A percentile compares a stretch with the other conserved stretches of the same genome.
Evolutionary conservation across 306 rosid species (phyloP).

Genomic region (Chamaecrista fasciculata): DNA sequence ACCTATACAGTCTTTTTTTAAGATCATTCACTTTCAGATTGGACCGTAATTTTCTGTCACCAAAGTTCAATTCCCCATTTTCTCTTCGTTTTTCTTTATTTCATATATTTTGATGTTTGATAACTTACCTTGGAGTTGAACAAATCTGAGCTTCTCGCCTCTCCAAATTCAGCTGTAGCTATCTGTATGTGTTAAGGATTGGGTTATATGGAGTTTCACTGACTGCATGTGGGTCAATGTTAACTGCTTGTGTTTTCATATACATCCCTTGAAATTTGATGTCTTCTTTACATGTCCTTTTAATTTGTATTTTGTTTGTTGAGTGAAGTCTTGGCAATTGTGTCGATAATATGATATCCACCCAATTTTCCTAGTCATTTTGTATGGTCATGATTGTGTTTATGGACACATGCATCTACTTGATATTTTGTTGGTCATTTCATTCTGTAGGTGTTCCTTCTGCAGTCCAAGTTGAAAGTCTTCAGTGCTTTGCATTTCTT

Average conservation of each 20-base stretch:
- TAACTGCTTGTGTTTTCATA: neutral
- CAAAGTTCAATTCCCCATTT: neutral
- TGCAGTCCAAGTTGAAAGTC: constrained; percentile 85
- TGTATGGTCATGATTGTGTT: neutral
- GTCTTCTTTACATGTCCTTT: neutral
- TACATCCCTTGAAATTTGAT: neutral
- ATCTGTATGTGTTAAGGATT: neutral
- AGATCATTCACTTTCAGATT: neutral
- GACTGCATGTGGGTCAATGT: neutral
- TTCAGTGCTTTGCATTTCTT: constrained; percentile 63
- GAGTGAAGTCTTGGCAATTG: neutral
- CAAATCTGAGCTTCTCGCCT: neutral
- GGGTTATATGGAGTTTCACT: neutral
- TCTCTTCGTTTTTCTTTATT: neutral
- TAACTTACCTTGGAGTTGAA: neutral
- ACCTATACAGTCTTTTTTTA: neutral
- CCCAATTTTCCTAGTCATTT: neutral
- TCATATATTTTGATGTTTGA: neutral
- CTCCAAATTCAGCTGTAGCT: neutral
- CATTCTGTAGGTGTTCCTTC: constrained; percentile 62
- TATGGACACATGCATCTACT: neutral
- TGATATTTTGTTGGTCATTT: constrained; percentile 27
- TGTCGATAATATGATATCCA: neutral
- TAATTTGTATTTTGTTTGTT: neutral
- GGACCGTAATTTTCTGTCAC: neutral